Evolutionary conservation across 345 rosid species (phyloP), one percentile per base, ranked within the genome.

Genomic region (Citrus inodora): DNA sequence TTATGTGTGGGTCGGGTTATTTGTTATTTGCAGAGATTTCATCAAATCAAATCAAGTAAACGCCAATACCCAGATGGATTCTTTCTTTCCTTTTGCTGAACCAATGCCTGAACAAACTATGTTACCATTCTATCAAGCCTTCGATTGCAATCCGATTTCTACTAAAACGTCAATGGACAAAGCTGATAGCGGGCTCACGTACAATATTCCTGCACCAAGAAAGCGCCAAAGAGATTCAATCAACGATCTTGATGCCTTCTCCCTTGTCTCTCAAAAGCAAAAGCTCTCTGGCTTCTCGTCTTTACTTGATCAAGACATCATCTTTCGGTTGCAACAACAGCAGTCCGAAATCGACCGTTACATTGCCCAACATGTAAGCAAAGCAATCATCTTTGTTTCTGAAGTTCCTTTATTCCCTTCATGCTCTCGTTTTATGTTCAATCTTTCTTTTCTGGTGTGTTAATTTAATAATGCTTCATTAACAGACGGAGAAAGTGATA

Each of bases 301-400:
- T 4, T 59, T 76, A 75, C 30, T 88, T 35, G 91, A 86, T 73
- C 67, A 79, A 30, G 88, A 87, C 5, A 21, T 85, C 68, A 30
- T 81, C 21, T 68, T 82, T 6, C 90, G 87, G 84, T 87, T 90
- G 79, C 92, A 90, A 5, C 90, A 86, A 32, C 88, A 89, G 59
- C 93, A 88, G 28, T 76, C 83, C 1, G 97, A 92, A 79, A 82
- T 90, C 60, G 91, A 92, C 76, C 83, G 80, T 32, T 79, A 85
- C 84, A 73, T 93, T 22, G 84, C 88, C 40, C 87, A 87, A 46
- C 88, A 87, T 53, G 93, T 90, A 85, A 76, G 78, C 73, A 46
- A 46, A 46, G 17, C 51, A 46, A 46, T 46, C 51, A 46, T 46
- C 61, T 38, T 1, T 42, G 6, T 21, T 59, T 42, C 6, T 68